Evolutionary conservation across 2,329 filamentous ascomycete genomes (phyloP).

Genomic region (Monosporascus cannonballus): DNA sequence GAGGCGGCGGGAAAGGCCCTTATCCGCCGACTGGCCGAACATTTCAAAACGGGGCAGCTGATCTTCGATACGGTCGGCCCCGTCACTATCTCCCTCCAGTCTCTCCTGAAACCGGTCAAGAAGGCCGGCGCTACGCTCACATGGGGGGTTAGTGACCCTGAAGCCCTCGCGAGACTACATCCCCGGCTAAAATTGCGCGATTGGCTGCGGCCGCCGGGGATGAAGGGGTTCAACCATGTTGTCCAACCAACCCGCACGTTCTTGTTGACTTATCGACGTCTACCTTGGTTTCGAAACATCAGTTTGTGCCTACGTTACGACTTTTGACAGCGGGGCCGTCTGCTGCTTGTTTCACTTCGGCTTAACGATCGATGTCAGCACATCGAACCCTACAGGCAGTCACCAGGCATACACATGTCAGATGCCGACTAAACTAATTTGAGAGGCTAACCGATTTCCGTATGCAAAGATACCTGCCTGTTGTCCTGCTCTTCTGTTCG

Average conservation of each 20-base stretch:
- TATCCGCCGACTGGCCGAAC: slow-evolving; percentile 16
- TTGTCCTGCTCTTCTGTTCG: too few relatives aligned
- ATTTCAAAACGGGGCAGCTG: slow-evolving; percentile 22
- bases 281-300: slow-evolving; percentile 13
- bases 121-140: slow-evolving; percentile 15
- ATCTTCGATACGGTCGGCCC: slow-evolving; percentile 20
- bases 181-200: slow-evolving; percentile 15
- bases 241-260: slow-evolving; percentile 7
- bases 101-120: slow-evolving; percentile 6
- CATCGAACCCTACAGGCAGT: too few relatives aligned
- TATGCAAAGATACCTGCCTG: too few relatives aligned
- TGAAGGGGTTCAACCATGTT: slow-evolving; percentile 6
- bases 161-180: slow-evolving; percentile 15
- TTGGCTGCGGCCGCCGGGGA: slow-evolving; percentile 5
- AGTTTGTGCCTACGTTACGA: slow-evolving; percentile 10
- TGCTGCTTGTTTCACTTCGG: too few relatives aligned
- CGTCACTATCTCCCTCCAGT: slow-evolving; percentile 9
- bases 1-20: slow-evolving; percentile 17
- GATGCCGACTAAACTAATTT: too few relatives aligned
- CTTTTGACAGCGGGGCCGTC: slow-evolving; percentile 4
- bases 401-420: too few relatives aligned
- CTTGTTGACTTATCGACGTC: slow-evolving; percentile 8
- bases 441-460: too few relatives aligned
- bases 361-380: too few relatives aligned
- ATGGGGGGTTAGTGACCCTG: slow-evolving; percentile 20